These are phyloP conservation scores for Arachnomyces sp. DNA, from an alignment of 2,329 filamentous ascomycete genomes.

Conservation along the genomic window DNA sequence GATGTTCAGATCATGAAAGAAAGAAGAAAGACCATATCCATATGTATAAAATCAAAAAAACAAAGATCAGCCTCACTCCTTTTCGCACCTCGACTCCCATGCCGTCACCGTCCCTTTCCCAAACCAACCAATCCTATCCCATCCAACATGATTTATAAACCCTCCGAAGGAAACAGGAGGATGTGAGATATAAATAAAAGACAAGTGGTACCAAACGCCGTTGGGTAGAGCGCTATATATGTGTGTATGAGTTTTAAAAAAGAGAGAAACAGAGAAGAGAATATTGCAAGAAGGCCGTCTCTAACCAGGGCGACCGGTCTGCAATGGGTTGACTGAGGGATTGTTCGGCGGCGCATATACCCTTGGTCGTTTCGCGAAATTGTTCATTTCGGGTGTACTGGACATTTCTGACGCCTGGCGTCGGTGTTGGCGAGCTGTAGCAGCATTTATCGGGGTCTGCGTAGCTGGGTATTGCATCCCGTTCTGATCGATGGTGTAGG, in stretches of 20 bases:
- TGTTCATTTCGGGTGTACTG: conserved; percentile 45
- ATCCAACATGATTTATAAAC: too few species aligned
- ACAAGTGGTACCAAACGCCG: too few species aligned
- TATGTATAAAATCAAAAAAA: too few species aligned
- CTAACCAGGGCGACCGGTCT: conserved; percentile 36
- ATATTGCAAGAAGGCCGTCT: neutral
- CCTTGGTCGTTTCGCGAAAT: conserved; percentile 51
- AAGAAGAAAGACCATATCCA: too few species aligned
- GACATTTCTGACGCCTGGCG: conserved; percentile 56
- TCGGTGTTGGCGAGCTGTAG: conserved; percentile 36
- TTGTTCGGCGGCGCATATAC: conserved; percentile 41
- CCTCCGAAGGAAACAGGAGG: too few species aligned
- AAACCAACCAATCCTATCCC: neutral
- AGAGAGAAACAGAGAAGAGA: too few species aligned
- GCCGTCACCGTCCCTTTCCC: neutral
- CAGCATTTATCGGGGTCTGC: conserved; percentile 13
- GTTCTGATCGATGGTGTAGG: conserved; percentile 10
- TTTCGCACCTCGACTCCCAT: too few species aligned
- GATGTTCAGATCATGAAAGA: too few species aligned
- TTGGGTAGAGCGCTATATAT: too few species aligned
- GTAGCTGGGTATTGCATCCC: conserved; percentile 13
- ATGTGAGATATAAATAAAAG: too few species aligned
- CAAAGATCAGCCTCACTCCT: too few species aligned
- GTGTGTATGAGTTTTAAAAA: too few species aligned
- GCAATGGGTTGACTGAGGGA: conserved; percentile 43